Percentiles rank a stretch among this genome's conserved stretches.
phyloP scores from a whole-genome alignment of 495 filamentous ascomycete genomes.

The Rostrohypoxylon terebratum region DNA sequence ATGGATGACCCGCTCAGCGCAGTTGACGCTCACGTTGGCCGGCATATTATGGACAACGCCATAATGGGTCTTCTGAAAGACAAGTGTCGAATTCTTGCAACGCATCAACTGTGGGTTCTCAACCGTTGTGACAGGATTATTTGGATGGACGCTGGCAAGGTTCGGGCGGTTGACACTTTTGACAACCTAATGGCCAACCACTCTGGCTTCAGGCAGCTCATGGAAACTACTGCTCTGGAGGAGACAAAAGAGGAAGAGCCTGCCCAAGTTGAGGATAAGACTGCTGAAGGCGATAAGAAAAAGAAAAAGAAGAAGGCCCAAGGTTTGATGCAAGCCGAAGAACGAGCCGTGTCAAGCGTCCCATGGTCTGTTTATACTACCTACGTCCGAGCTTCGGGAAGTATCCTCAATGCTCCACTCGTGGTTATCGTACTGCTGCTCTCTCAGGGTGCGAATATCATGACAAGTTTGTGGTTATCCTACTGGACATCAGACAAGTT shows the following conservation, averaged over 20 bases:
- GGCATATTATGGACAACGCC: conserved; percentile 95
- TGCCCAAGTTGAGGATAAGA: conserved; percentile 54
- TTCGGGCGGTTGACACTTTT: conserved; percentile 88
- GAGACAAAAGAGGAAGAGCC: conserved; percentile 66
- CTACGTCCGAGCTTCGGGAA: conserved; percentile 84
- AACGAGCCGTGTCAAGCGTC: conserved; percentile 83
- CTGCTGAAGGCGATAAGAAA: conserved; percentile 63
- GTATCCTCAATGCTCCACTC: conserved; percentile 73
- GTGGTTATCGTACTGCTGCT: conserved; percentile 74
- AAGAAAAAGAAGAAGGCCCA: conserved; percentile 71
- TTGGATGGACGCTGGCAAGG: conserved; percentile 86
- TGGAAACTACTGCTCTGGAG: conserved; percentile 84
- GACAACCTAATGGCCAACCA: conserved; percentile 84
- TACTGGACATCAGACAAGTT: conserved; percentile 89
- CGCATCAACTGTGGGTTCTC: conserved; percentile 93
- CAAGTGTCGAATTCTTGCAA: conserved; percentile 91
- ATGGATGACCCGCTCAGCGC: conserved; percentile 87
- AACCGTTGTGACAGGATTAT: conserved; percentile 90
- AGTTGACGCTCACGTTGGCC: conserved; percentile 88
- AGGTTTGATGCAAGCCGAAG: conserved; percentile 90
- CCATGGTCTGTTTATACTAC: conserved; percentile 84
- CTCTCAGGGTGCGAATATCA: conserved; percentile 84
- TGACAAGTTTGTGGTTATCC: conserved; percentile 90
- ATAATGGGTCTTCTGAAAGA: conserved; percentile 89
- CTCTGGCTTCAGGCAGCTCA: conserved; percentile 78